Percentiles rank a stretch among this genome's conserved stretches.
Evolutionary conservation across 1,139 yeast species (phyloP).

Genomic region (Torulaspora globosa): DNA sequence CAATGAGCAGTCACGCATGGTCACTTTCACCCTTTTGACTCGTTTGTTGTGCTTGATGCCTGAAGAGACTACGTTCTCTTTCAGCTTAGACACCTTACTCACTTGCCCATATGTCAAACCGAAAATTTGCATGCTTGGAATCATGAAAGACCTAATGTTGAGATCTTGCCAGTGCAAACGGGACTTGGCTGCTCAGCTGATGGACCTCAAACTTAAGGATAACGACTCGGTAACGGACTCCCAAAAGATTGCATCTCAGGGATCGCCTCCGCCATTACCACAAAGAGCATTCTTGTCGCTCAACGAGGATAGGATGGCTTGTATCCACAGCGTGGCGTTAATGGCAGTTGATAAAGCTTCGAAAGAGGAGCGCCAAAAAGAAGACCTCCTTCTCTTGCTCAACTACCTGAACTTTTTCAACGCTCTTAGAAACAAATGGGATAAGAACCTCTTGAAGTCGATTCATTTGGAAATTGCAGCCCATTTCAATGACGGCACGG

Average conservation of each 20-base stretch:
- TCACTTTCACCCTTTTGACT: constrained; percentile 48
- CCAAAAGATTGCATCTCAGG: not conserved
- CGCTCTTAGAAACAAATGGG: constrained; percentile 30
- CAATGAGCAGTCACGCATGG: constrained; percentile 28
- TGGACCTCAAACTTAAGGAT: constrained; percentile 15
- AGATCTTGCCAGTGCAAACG: constrained; percentile 23
- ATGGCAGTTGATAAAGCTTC: constrained; percentile 19
- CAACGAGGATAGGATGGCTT: constrained; percentile 33
- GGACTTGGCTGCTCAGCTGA: constrained; percentile 14
- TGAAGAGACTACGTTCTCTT: constrained; percentile 55
- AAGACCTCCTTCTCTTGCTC: constrained; percentile 21
- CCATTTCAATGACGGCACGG: constrained; percentile 8
- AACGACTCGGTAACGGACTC: not conserved
- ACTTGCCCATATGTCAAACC: constrained; percentile 64
- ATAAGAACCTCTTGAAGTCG: constrained; percentile 19
- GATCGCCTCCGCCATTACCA: constrained; percentile 26
- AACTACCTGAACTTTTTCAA: constrained; percentile 31
- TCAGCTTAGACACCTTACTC: constrained; percentile 59
- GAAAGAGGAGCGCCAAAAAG: constrained; percentile 9
- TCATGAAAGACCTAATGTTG: constrained; percentile 60
- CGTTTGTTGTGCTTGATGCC: constrained; percentile 54
- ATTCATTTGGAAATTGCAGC: constrained; percentile 19
- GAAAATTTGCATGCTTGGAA: constrained; percentile 56
- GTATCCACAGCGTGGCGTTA: constrained; percentile 30
- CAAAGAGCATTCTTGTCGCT: constrained; percentile 29